These are phyloP conservation scores for Lupinus albus DNA, from an alignment of 306 rosid species.

Conservation along the genomic window DNA sequence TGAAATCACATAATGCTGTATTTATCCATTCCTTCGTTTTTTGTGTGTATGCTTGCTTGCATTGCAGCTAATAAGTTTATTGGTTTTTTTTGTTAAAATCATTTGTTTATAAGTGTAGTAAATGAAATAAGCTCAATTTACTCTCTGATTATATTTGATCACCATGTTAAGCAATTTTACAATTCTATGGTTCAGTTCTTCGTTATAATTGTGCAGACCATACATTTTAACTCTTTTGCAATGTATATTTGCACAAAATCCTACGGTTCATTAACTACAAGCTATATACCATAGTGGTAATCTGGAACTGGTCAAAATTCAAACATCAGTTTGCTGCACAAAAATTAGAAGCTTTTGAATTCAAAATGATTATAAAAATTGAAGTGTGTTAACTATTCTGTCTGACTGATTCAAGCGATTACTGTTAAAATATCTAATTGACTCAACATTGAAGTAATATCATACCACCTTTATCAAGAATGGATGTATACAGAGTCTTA, in stretches of 20 bases:
- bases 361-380: conserved; percentile 2
- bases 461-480: not conserved
- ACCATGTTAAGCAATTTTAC: not conserved
- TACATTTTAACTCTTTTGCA: not conserved
- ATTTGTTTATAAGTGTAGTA: conserved; percentile 11
- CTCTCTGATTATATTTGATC: not conserved
- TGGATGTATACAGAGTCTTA: too few relatives aligned
- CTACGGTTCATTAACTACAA: not conserved
- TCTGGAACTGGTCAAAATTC: not conserved
- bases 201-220: not conserved
- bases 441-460: conserved; percentile 1
- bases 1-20: conserved; percentile 13
- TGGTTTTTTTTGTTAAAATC: conserved; percentile 25
- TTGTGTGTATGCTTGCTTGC: conserved; percentile 4
- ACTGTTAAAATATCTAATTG: conserved; percentile 22
- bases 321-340: not conserved
- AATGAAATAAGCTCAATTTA: not conserved
- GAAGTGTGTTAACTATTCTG: not conserved
- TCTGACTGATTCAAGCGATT: not conserved
- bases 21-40: conserved; percentile 18
- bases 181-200: not conserved
- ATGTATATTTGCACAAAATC: not conserved
- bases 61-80: not conserved
- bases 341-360: not conserved
- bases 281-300: not conserved